Evolutionary conservation across 768 basidiomycete genomes (phyloP), one percentile per base, ranked within the genome.

Genomic region (Lactifluus echinatus): DNA sequence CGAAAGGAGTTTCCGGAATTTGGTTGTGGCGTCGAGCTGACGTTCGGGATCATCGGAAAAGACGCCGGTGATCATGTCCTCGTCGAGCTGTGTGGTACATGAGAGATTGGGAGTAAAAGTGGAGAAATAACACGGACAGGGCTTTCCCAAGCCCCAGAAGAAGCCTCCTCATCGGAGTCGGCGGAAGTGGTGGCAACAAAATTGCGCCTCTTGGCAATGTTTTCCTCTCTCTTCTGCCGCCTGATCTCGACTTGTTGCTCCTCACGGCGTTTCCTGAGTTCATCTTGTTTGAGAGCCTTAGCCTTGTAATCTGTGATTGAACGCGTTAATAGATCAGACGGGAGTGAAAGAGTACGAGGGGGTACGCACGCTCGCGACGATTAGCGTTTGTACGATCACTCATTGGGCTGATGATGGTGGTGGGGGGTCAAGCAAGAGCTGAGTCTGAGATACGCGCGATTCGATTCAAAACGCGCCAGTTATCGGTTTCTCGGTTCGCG

Each of bases 171-270:
- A 80, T 97, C 95, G 52, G 93, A 96, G 69, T 97, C 95, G 59
- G 73, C 76, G 56, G 78, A 75, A 47, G 81, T 73, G 26, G 82
- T 78, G 34, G 92, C 84, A 56, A 93, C 79, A 69, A 95, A 90
- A 72, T 97, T 97, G 61, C 96, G 80, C 71, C 96, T 82, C 79
- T 99, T 99, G 58, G 94, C 90, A 61, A 98, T 94, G 71, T 93
- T 94, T 73, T 99, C 96, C 71, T 99, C 96, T 65, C 96, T 81
- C 76, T 98, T 98, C 76, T 95, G 92, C 69, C 93, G 82, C 69
- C 96, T 82, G 78, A 99, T 97, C 79, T 98, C 96, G 56, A 99
- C 96, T 68, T 98, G 94, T 70, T 95, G 92, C 71, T 99, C 94
- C 72, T 98, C 96, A 57, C 96, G 85, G 71, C 95, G 86, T 73